Evolutionary conservation across 176 grass and related monocot genomes (phyloP).

Genomic region (Bolboschoenus planiculmis): DNA sequence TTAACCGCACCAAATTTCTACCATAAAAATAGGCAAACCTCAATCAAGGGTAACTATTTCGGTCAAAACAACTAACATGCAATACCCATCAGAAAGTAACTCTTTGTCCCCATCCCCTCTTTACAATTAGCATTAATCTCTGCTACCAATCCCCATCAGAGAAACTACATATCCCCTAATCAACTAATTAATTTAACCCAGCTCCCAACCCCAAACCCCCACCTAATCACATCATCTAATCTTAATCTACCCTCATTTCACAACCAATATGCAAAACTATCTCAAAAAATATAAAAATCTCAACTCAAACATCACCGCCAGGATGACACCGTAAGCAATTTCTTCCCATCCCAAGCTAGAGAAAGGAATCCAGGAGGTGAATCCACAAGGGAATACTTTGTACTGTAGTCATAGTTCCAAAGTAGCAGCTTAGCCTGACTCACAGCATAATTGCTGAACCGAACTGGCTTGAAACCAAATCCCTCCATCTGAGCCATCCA

Average conservation of each 20-base stretch:
- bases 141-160: not conserved
- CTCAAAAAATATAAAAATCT: constrained; percentile 12
- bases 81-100: constrained; percentile 22
- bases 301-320: constrained; percentile 53
- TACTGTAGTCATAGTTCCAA: constrained; percentile 86
- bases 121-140: constrained; percentile 17
- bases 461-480: constrained; percentile 51
- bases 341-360: constrained; percentile 63
- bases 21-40: not conserved
- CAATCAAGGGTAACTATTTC: not conserved
- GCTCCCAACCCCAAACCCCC: not conserved
- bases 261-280: constrained; percentile 17
- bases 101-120: constrained; percentile 11
- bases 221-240: not conserved
- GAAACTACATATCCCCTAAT: constrained; percentile 9
- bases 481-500: constrained; percentile 67
- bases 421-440: constrained; percentile 92
- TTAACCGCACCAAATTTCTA: not conserved
- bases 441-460: constrained; percentile 78
- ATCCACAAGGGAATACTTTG: constrained; percentile 66
- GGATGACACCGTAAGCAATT: constrained; percentile 78
- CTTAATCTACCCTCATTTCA: not conserved
- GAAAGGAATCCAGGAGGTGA: constrained; percentile 53
- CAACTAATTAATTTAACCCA: not conserved
- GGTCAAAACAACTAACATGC: constrained; percentile 7